A percentile compares a stretch with the other conserved stretches of the same genome.
These are phyloP conservation scores for Blepharisma undulans DNA, from an alignment of 169 alveolate genomes.

Conservation along the genomic window DNA sequence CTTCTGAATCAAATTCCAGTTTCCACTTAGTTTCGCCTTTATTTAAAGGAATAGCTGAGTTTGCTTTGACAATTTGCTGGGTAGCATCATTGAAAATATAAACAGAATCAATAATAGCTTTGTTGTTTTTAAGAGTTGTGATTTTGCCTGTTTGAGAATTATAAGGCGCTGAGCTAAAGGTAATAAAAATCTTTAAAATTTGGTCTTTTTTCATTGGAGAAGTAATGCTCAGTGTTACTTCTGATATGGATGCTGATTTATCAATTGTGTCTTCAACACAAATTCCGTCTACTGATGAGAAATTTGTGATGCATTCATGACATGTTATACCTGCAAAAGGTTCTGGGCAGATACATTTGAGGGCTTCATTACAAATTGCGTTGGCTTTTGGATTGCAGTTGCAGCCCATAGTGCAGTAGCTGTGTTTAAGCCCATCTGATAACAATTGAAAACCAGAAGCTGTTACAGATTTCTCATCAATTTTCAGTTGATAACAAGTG, in stretches of 20 bases:
- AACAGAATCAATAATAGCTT: background rate
- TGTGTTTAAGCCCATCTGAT: background rate
- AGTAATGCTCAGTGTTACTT: background rate
- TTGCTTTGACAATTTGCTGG: background rate
- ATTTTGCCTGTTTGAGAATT: background rate
- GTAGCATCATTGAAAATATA: background rate
- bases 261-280: background rate
- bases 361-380: background rate
- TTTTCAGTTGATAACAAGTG: conserved; percentile 11
- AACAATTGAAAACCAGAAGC: background rate
- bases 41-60: background rate
- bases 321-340: conserved; percentile 32
- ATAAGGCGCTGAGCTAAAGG: conserved; percentile 19
- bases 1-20: background rate
- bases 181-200: background rate
- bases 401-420: conserved; percentile 31
- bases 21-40: conserved; percentile 17
- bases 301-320: background rate
- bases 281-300: background rate
- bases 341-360: conserved; percentile 25
- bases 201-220: background rate
- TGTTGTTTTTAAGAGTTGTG: background rate
- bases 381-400: conserved; percentile 19
- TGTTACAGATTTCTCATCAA: background rate
- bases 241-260: background rate